Percentiles rank a stretch among this genome's conserved stretches.
Conservation (phyloP, 129 eudicot species). For the Scalesia atractyloides region DNA sequence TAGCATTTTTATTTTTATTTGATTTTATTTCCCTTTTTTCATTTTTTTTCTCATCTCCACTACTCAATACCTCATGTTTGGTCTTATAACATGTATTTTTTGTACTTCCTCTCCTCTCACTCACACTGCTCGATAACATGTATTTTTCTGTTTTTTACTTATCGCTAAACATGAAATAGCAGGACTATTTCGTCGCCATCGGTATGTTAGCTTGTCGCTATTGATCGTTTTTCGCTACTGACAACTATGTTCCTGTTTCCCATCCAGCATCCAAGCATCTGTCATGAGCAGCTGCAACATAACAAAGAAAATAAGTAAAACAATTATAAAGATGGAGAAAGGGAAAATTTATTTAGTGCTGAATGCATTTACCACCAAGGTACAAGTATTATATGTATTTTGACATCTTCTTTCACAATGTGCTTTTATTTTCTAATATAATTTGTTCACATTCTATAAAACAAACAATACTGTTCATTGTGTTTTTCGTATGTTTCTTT, state of each 20-base stretch:
- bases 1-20: too few relatives aligned
- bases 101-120: too few relatives aligned
- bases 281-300: conserved; percentile 64
- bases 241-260: conserved; percentile 6
- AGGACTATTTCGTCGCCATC: too few relatives aligned
- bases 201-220: too few relatives aligned
- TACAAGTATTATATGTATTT: conserved; percentile 12
- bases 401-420: not conserved
- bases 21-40: too few relatives aligned
- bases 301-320: conserved; percentile 61
- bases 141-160: too few relatives aligned
- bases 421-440: conserved; percentile 1
- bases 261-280: conserved; percentile 82
- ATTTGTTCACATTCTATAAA: not conserved
- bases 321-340: conserved; percentile 77
- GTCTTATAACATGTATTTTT: too few relatives aligned
- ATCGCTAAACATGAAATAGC: too few relatives aligned
- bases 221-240: too few relatives aligned
- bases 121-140: too few relatives aligned
- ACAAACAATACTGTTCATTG: conserved; percentile 27
- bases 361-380: conserved; percentile 71
- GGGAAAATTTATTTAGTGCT: conserved; percentile 69
- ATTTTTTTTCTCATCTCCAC: too few relatives aligned
- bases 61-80: too few relatives aligned
- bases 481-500: not conserved